These are phyloP conservation scores for Rugosomyces carneus DNA, from an alignment of 1,284 basidiomycete genomes.

Conservation along the genomic window DNA sequence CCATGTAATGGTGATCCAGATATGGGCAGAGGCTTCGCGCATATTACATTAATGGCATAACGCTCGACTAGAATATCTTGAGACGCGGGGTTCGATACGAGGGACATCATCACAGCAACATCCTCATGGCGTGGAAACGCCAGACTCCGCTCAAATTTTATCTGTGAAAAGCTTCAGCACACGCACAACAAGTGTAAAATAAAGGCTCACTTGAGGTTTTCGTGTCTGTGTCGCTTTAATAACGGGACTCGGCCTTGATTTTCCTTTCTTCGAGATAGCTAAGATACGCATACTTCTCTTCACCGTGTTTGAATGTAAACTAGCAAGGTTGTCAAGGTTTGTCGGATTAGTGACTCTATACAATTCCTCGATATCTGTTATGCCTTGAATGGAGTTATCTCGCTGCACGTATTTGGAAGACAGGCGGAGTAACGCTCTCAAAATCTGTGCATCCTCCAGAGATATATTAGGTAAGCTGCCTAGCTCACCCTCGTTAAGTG, in stretches of 20 bases:
- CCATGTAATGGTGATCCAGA: constrained; percentile 18
- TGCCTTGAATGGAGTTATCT: constrained; percentile 12
- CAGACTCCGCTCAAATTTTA: constrained; percentile 35
- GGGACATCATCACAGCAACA: constrained; percentile 35
- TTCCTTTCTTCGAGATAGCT: constrained; percentile 28
- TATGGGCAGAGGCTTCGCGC: constrained; percentile 17
- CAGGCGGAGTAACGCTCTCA: constrained; percentile 31
- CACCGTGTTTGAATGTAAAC: constrained; percentile 36
- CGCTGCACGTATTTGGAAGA: constrained; percentile 9
- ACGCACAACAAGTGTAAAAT: neutral
- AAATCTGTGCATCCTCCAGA: constrained; percentile 30
- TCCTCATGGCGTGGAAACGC: constrained; percentile 39
- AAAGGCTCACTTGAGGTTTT: constrained; percentile 7
- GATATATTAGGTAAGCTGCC: constrained; percentile 42
- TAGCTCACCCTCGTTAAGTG: constrained; percentile 29
- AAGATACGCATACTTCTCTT: constrained; percentile 38
- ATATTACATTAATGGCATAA: constrained; percentile 32
- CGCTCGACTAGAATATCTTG: constrained; percentile 24
- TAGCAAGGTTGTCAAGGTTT: constrained; percentile 33
- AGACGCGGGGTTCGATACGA: constrained; percentile 35
- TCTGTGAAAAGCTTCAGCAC: constrained; percentile 18
- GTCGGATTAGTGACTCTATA: constrained; percentile 27
- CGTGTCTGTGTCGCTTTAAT: constrained; percentile 33
- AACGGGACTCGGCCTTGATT: constrained; percentile 26
- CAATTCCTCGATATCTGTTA: constrained; percentile 39